Percentiles rank a stretch among this genome's conserved stretches.
Evolutionary conservation across 805 yeast species (phyloP).

Genomic region (Ogataea zsoltii): DNA sequence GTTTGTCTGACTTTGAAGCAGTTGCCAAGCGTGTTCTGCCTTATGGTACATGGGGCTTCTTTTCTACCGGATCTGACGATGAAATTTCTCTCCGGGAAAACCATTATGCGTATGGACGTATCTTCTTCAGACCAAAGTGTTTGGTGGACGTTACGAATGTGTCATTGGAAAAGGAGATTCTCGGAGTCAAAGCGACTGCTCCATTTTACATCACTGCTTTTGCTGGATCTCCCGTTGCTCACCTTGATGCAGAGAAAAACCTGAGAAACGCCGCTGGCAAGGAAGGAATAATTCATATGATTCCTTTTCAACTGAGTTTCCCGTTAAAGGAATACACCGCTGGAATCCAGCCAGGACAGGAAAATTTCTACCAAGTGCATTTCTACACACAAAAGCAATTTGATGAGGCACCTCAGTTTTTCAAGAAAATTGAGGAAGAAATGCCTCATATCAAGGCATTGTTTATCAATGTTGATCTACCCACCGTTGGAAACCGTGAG

Average conservation of each 20-base stretch:
- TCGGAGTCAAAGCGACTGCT: constrained; percentile 62
- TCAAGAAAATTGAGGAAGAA: constrained; percentile 33
- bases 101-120: constrained; percentile 81
- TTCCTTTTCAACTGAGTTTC: constrained; percentile 84
- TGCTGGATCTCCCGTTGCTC: constrained; percentile 84
- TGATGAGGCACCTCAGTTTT: constrained; percentile 40
- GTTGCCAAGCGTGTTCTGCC: constrained; percentile 78
- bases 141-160: constrained; percentile 71
- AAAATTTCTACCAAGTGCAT: constrained; percentile 83
- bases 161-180: constrained; percentile 63
- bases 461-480: constrained; percentile 86
- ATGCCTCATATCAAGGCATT: constrained; percentile 64
- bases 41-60: constrained; percentile 83
- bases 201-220: constrained; percentile 92
- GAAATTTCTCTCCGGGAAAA: constrained; percentile 87
- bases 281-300: constrained; percentile 76
- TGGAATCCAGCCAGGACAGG: constrained; percentile 59
- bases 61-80: constrained; percentile 88
- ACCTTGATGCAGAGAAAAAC: constrained; percentile 83
- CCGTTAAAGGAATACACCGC: constrained; percentile 76
- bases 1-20: constrained; percentile 80
- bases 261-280: constrained; percentile 71
- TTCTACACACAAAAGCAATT: constrained; percentile 66
- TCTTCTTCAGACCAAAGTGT: constrained; percentile 81
- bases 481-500: constrained; percentile 83